These are phyloP conservation scores for Talaromyces stipitatus DNA, from an alignment of 495 filamentous ascomycete genomes.

Conservation along the genomic window DNA sequence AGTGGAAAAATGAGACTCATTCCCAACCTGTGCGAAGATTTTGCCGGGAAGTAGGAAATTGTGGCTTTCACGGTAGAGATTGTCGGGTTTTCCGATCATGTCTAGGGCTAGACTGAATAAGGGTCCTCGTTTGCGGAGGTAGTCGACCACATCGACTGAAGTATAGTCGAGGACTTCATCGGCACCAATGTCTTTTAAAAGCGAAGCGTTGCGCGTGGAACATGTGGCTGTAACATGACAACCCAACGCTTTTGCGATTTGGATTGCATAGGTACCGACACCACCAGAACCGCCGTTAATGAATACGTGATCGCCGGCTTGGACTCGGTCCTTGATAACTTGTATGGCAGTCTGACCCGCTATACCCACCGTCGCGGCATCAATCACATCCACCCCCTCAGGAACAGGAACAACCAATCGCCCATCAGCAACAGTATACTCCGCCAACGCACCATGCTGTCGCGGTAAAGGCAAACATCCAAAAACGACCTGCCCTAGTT, in stretches of 20 bases:
- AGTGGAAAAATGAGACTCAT: slow-evolving; percentile 17
- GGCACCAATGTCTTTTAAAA: slow-evolving; percentile 51
- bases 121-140: slow-evolving; percentile 38
- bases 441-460: slow-evolving; percentile 44
- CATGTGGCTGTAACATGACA: slow-evolving; percentile 56
- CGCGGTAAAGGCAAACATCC: slow-evolving; percentile 34
- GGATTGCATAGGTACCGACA: slow-evolving; percentile 52
- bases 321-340: slow-evolving; percentile 46
- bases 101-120: slow-evolving; percentile 54
- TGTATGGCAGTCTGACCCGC: slow-evolving; percentile 55
- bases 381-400: slow-evolving; percentile 38
- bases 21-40: slow-evolving; percentile 53
- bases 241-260: slow-evolving; percentile 58
- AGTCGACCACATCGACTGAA: slow-evolving; percentile 37
- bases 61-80: slow-evolving; percentile 49
- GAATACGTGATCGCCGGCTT: slow-evolving; percentile 50
- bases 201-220: slow-evolving; percentile 50
- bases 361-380: slow-evolving; percentile 46
- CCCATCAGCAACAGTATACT: slow-evolving; percentile 36
- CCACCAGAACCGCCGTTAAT: slow-evolving; percentile 64
- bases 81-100: slow-evolving; percentile 44
- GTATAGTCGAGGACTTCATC: slow-evolving; percentile 67
- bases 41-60: slow-evolving; percentile 46
- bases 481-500: slow-evolving; percentile 49
- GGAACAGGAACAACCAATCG: slow-evolving; percentile 31